Conservation (phyloP, 169 alveolate genomes). For the Plasmodium cynomolgi region DNA sequence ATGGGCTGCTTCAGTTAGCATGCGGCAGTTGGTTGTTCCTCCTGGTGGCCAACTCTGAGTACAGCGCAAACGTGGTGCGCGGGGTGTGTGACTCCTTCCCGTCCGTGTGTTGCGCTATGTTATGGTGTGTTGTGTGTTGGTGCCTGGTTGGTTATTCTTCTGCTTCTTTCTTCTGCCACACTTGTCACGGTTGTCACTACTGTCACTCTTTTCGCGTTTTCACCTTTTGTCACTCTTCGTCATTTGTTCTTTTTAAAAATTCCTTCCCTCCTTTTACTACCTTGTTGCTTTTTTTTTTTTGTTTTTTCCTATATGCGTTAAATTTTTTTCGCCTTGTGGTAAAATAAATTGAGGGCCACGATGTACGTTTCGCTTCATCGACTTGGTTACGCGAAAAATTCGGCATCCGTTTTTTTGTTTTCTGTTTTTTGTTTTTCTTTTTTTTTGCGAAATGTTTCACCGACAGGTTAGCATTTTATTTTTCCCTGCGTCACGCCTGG, state of each 20-base stretch:
- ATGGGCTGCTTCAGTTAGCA: background rate
- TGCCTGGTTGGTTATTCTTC: background rate
- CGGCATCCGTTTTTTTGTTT: background rate
- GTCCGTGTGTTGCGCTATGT: background rate
- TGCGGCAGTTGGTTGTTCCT: background rate
- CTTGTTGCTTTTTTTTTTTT: background rate
- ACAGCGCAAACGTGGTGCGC: background rate
- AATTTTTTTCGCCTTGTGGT: background rate
- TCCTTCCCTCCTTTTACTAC: background rate
- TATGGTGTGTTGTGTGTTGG: background rate
- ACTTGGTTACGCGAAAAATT: background rate
- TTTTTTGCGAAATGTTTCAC: background rate
- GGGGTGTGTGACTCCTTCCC: background rate
- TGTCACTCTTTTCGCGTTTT: background rate
- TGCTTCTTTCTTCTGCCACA: background rate
- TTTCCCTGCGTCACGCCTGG: background rate
- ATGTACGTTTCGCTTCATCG: background rate
- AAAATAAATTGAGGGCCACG: background rate
- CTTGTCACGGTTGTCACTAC: background rate
- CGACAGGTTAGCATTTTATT: background rate
- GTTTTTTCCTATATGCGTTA: background rate
- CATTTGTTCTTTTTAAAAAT: background rate
- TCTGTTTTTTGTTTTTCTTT: too few relatives aligned
- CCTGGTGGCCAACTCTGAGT: background rate
- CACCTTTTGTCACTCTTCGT: background rate